Evolutionary conservation across 345 rosid genomes (phyloP).

Genomic region (Reutealis trisperma): DNA sequence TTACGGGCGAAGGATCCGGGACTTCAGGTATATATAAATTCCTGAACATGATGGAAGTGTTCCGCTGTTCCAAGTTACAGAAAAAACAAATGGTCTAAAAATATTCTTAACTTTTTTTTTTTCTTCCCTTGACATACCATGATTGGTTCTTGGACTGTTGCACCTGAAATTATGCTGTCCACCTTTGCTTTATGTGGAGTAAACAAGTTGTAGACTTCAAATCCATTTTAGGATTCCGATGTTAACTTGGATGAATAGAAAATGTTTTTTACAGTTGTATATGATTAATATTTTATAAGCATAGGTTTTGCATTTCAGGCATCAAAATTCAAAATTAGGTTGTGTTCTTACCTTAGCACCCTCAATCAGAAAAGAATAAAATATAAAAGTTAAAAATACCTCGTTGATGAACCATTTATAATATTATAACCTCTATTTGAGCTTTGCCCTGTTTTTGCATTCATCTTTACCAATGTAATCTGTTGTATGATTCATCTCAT

Average conservation of each 20-base stretch:
- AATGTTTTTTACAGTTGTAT: background rate
- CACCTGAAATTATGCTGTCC: background rate
- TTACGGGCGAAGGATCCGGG: slow-evolving; percentile 92
- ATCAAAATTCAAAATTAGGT: background rate
- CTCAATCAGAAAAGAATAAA: background rate
- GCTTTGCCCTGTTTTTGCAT: background rate
- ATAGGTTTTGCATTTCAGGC: slow-evolving; percentile 4
- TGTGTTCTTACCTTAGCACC: too few species aligned
- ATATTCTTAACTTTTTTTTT: too few species aligned
- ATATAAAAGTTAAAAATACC: background rate
- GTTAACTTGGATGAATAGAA: background rate
- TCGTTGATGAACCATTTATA: background rate
- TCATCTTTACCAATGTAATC: background rate
- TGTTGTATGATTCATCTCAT: background rate
- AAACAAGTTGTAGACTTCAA: background rate
- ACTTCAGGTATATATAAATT: slow-evolving; percentile 60
- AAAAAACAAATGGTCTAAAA: background rate
- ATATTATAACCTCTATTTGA: background rate
- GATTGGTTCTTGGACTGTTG: background rate
- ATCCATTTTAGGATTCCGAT: background rate
- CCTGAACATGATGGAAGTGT: background rate
- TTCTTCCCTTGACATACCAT: background rate
- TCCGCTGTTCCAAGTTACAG: background rate
- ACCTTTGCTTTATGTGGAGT: background rate
- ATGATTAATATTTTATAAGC: background rate